These are phyloP conservation scores for Blastocystis sp. DNA, from an alignment of 352 stramenopile species.

Conservation along the genomic window DNA sequence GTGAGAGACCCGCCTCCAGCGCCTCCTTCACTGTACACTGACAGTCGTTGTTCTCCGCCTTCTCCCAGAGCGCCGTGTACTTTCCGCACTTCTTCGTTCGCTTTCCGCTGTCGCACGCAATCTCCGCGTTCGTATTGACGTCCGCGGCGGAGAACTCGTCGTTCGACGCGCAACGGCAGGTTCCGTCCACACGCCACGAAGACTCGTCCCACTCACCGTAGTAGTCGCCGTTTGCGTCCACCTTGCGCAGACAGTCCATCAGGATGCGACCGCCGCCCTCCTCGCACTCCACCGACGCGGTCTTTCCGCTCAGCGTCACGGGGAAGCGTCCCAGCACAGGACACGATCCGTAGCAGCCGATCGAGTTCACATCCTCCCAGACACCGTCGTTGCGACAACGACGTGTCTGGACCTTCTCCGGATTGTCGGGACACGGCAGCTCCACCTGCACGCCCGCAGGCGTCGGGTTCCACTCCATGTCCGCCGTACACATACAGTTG, in stretches of 20 bases:
- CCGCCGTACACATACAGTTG: not conserved
- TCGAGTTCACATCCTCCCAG: not conserved
- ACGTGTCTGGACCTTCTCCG: not conserved
- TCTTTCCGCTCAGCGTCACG: not conserved
- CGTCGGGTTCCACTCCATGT: not conserved
- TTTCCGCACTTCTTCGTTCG: not conserved
- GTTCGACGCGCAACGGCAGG: not conserved
- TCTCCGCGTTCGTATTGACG: not conserved
- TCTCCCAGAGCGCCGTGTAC: slow-evolving; percentile 3
- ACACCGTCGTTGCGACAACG: not conserved
- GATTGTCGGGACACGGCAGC: slow-evolving; percentile 1
- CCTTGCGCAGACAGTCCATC: slow-evolving; percentile 19
- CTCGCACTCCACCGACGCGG: not conserved
- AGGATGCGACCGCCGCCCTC: not conserved
- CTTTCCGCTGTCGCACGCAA: not conserved
- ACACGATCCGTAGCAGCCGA: not conserved
- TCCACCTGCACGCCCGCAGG: not conserved
- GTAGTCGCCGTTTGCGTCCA: slow-evolving; percentile 29
- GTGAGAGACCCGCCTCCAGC: not conserved
- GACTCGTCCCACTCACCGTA: not conserved
- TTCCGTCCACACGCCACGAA: slow-evolving; percentile 10
- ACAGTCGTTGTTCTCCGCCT: not conserved
- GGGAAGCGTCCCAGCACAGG: not conserved
- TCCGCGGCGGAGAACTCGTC: not conserved
- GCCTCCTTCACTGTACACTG: not conserved